Evolutionary conservation across 768 basidiomycete genomes (phyloP).

Genomic region (Sistotremastrum niveocremeum): DNA sequence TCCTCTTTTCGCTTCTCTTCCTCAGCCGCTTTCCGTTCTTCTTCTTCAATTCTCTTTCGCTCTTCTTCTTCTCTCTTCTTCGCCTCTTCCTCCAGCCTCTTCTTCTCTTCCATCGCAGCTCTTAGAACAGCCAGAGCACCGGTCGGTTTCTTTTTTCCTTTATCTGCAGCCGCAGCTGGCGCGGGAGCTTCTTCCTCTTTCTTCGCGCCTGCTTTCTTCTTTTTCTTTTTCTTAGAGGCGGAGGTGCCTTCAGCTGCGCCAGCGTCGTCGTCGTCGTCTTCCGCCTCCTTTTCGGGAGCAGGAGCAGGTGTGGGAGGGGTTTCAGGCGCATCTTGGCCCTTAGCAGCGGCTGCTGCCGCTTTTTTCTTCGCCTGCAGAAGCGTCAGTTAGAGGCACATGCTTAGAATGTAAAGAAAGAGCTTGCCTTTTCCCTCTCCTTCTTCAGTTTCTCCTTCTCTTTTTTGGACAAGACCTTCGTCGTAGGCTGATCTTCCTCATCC

Average conservation of each 20-base stretch:
- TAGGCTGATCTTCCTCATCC: constrained; percentile 39
- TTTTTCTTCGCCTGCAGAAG: constrained; percentile 77
- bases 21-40: constrained; percentile 66
- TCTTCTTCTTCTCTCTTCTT: constrained; percentile 62
- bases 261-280: constrained; percentile 56
- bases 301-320: constrained; percentile 19
- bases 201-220: constrained; percentile 40
- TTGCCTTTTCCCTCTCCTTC: constrained; percentile 92
- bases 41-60: constrained; percentile 71
- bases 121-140: constrained; percentile 68
- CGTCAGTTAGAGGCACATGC: constrained; percentile 6
- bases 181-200: constrained; percentile 47
- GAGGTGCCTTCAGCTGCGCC: constrained; percentile 32
- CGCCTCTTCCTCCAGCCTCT: constrained; percentile 76
- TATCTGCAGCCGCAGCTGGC: constrained; percentile 20
- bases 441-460: constrained; percentile 96
- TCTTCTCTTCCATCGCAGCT: constrained; percentile 89
- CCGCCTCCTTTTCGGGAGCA: constrained; percentile 30
- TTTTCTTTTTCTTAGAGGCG: constrained; percentile 64
- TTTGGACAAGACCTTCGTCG: constrained; percentile 66
- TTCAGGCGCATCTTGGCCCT: constrained; percentile 10
- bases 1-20: constrained; percentile 68
- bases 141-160: constrained; percentile 51
- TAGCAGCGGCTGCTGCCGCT: constrained; percentile 51
- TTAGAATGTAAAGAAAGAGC: constrained; percentile 3